Base-by-base conservation (phyloP, 2,329 filamentous ascomycete genomes). In the Thelonectria olida region DNA sequence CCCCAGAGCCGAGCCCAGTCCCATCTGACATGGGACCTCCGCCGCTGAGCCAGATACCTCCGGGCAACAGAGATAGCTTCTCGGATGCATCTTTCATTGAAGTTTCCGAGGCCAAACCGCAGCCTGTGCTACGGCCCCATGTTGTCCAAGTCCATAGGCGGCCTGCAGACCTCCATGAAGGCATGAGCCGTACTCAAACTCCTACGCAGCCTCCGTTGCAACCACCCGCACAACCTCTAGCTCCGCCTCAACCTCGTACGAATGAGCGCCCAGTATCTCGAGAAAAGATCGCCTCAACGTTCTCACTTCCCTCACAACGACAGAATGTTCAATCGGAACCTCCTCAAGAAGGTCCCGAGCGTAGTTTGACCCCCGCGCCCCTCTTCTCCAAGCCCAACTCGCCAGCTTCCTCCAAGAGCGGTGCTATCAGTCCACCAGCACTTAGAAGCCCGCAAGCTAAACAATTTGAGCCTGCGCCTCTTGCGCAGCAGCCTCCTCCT, bases 81-180 rank as follows among this genome's bases (percentile, higher is more conserved):
- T 72, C 69, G 7, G 69, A 72, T 9, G 69, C 56, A 2, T 72
- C 69, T 9, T 66, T 71, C 0, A 68, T 72, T 7, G 69, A 72
- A 19, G 68, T 72, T 1, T 63, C 66, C 4, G 69, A 72, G 31
- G 69, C 69, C 13, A 67, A 71, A 25, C 55, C 68, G 19, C 69
- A 72, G 19, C 65, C 68, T 20, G 69, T 72, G 5, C 51, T 72
- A 17, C 61, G 65, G 9, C 69, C 69, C 28, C 71, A 69, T 4
- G 64, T 72, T 15, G 44, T 72, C 7, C 69, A 72, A 39, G 69
- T 72, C 1, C 58, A 69, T 20, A 67, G 67, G 5, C 61, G 57
- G 41, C 69, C 68, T n/a, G 62, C 68, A 15, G 68, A 71, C 25
- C 41, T 71, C 41, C 58, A 60, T 13, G 59, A 31, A 20, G 63